Evolutionary conservation across 768 basidiomycete species (phyloP), one percentile per base, ranked within the genome.

Genomic region (Leccinum subgranulosum): DNA sequence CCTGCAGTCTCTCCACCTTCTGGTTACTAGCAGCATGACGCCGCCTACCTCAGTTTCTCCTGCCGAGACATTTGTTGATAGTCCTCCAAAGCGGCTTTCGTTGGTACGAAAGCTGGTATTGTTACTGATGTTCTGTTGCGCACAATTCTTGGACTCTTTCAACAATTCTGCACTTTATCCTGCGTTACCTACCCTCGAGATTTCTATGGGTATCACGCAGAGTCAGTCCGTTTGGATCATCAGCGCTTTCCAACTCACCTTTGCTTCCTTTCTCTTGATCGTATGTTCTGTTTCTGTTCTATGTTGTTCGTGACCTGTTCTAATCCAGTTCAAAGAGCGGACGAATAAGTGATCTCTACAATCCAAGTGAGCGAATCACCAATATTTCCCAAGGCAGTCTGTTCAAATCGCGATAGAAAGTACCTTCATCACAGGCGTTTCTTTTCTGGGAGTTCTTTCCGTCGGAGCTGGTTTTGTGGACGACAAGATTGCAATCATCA

Each of bases 401-500:
- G 59, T 19, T 59, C 70, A 78, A 39, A 15, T 39, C 2, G 75
- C 70, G 21, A 51, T n/a, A 78, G 77, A 79, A 66, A 69, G 56
- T 39, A 68, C 73, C 43, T 83, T 83, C 60, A 60, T 79, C 28
- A 51, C 56, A 0, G 82, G 84, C 7, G 64, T 78, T 21, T 51
- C 66, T 23, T 57, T 62, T 4, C 68, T 85, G 15, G 80, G 80
- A 5, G 47, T 79, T 31, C 68, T 81, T 21, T 76, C 78, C 11
- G 60, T 84, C 7, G 73, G 73, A 25, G 73, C 72, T 19, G 81
- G 81, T 23, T 84, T 85, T 59, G 70, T 74, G 28, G 54, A 71
- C 28, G 70, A 75, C 64, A 78, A 81, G 60, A 76, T 83, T 52
- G 74, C 71, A 0, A 70, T 86, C 48, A 73, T 84, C 36, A 72